A percentile compares a stretch with the other conserved stretches of the same genome.
Conservation (phyloP, 257 asterid species). For the Thymus quinquecostatus region DNA sequence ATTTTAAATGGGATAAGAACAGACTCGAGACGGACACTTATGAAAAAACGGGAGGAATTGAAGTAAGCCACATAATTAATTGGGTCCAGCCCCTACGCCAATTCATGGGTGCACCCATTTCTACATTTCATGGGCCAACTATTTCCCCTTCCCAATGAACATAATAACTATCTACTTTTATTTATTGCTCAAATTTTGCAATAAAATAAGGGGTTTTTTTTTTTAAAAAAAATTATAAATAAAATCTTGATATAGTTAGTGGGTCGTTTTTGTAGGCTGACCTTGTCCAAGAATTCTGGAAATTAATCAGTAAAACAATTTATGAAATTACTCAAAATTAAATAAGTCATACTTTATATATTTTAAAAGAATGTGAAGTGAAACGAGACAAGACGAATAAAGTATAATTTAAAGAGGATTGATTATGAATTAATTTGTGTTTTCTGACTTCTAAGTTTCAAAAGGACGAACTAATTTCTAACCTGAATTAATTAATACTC, state of each 20-base stretch:
- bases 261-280: not conserved
- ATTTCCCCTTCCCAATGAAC: slow-evolving; percentile 24
- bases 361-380: no score
- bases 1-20: no score
- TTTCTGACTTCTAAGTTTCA: not conserved
- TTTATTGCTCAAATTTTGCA: not conserved
- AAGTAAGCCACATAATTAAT: not conserved
- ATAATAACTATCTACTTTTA: not conserved
- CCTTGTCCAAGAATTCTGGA: slow-evolving; percentile 1
- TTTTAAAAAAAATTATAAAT: not conserved
- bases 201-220: not conserved
- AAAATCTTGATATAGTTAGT: not conserved
- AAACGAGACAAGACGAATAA: no score
- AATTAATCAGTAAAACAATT: not conserved
- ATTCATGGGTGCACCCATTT: slow-evolving; percentile 12
- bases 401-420: not conserved
- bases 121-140: slow-evolving; percentile 30
- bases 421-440: not conserved
- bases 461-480: not conserved
- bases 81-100: slow-evolving; percentile 35
- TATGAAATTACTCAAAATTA: not conserved
- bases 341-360: no score
- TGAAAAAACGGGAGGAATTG: no score
- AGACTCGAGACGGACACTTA: no score
- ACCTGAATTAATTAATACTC: no score